Percentiles rank a stretch among this genome's conserved stretches.
Evolutionary conservation across 495 filamentous ascomycete species (phyloP).

Genomic region (Penicillium mononematosum): DNA sequence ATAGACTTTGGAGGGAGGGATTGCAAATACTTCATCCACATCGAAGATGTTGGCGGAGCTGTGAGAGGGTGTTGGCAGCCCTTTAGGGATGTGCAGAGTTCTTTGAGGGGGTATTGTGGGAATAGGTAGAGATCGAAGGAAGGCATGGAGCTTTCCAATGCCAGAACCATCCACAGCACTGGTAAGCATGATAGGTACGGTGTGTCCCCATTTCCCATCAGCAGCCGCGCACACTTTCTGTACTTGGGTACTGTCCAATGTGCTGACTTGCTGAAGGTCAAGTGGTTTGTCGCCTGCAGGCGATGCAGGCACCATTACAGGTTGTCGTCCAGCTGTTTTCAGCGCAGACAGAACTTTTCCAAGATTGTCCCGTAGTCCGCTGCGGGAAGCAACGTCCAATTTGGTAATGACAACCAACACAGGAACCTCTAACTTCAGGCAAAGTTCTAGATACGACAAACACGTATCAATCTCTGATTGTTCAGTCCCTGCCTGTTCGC

Average conservation of each 20-base stretch:
- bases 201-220: slow-evolving; percentile 43
- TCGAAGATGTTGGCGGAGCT: slow-evolving; percentile 66
- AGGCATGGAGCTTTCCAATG: slow-evolving; percentile 75
- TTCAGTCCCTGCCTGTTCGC: slow-evolving; percentile 49
- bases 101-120: slow-evolving; percentile 53
- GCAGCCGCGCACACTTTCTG: slow-evolving; percentile 45
- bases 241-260: slow-evolving; percentile 51
- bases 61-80: slow-evolving; percentile 31
- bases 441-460: slow-evolving; percentile 81
- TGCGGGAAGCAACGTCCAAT: slow-evolving; percentile 76
- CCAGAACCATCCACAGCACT: slow-evolving; percentile 85
- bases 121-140: slow-evolving; percentile 75
- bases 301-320: slow-evolving; percentile 60
- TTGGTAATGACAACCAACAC: slow-evolving; percentile 85
- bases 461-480: slow-evolving; percentile 66
- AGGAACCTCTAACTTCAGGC: slow-evolving; percentile 72
- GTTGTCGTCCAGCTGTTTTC: slow-evolving; percentile 71
- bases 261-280: slow-evolving; percentile 39
- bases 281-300: slow-evolving; percentile 33
- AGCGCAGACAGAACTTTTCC: slow-evolving; percentile 71
- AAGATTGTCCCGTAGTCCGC: slow-evolving; percentile 64
- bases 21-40: slow-evolving; percentile 77
- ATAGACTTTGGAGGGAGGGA: slow-evolving; percentile 54
- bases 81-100: slow-evolving; percentile 20
- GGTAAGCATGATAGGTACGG: slow-evolving; percentile 84